phyloP scores from a whole-genome alignment of 139 green algal species.

The Tetratostichococcus sp. region DNA sequence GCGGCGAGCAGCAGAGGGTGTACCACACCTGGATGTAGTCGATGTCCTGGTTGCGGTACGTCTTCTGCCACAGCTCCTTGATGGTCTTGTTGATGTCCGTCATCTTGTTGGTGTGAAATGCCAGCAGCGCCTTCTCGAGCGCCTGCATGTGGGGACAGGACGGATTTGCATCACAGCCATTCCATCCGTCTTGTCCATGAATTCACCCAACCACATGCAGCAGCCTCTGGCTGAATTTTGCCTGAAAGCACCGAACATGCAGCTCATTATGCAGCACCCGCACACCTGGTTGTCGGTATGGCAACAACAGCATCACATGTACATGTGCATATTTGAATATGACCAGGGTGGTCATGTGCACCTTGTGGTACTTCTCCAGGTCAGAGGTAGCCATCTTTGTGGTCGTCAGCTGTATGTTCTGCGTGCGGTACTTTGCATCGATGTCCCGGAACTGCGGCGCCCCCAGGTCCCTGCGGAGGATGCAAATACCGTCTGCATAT shows the following conservation, averaged over 20 bases:
- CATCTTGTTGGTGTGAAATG: constrained; percentile 96
- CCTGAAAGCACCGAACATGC: too few relatives aligned
- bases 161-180: neutral
- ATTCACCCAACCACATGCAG: too few relatives aligned
- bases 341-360: too few relatives aligned
- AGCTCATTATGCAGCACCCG: too few relatives aligned
- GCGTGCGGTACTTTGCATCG: constrained; percentile 48
- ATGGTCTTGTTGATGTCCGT: constrained; percentile 94
- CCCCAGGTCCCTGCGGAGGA: constrained; percentile 29
- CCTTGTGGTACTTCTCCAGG: constrained; percentile 93
- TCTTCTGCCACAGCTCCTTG: constrained; percentile 99
- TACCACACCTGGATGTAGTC: constrained; percentile 93
- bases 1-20: too few relatives aligned
- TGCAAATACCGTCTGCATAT: neutral
- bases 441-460: constrained; percentile 70
- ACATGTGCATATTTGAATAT: too few relatives aligned
- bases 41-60: constrained; percentile 93
- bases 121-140: constrained; percentile 90
- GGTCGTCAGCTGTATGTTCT: constrained; percentile 67
- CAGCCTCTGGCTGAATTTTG: too few relatives aligned
- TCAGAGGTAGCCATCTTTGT: constrained; percentile 85
- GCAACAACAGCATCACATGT: too few relatives aligned
- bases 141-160: constrained; percentile 39
- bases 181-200: too few relatives aligned
- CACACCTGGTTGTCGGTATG: too few relatives aligned